Evolutionary conservation across 768 basidiomycete genomes (phyloP).

Genomic region (Kockovaella imperatae): DNA sequence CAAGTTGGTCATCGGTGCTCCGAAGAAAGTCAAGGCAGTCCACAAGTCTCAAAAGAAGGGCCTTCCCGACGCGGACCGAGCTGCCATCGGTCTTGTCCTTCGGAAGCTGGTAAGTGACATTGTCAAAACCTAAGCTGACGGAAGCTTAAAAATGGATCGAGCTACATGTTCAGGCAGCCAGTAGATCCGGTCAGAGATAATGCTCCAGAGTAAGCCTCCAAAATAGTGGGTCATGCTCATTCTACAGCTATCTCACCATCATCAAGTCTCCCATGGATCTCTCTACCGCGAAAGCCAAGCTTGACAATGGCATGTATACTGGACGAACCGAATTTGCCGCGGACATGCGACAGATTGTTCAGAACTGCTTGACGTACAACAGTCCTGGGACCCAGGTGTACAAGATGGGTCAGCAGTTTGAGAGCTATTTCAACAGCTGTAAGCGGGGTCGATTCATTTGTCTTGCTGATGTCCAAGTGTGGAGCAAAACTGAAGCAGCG

Average conservation of each 20-base stretch:
- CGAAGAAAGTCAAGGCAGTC: constrained; percentile 46
- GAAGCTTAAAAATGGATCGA: constrained; percentile 50
- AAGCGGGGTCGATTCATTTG: constrained; percentile 39
- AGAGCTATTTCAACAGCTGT: constrained; percentile 81
- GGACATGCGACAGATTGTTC: constrained; percentile 80
- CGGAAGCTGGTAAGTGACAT: constrained; percentile 56
- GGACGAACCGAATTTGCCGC: constrained; percentile 72
- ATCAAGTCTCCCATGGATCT: constrained; percentile 94
- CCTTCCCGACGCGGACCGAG: constrained; percentile 67
- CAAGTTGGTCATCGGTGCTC: constrained; percentile 13
- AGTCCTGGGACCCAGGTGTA: constrained; percentile 56
- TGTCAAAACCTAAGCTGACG: background rate
- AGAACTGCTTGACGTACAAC: constrained; percentile 83
- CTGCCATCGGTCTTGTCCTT: constrained; percentile 65
- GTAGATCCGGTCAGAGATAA: constrained; percentile 93
- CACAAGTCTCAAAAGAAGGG: constrained; percentile 68
- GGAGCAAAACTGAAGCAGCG: constrained; percentile 56
- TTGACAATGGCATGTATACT: constrained; percentile 77
- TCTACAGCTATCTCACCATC: constrained; percentile 76
- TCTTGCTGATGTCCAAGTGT: constrained; percentile 52
- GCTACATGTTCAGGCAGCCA: constrained; percentile 68
- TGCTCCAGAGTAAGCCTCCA: constrained; percentile 65
- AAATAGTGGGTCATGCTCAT: background rate
- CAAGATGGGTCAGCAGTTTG: constrained; percentile 65
- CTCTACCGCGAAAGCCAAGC: constrained; percentile 74